Evolutionary conservation across 305 asterid species (phyloP).

Genomic region (Ajuga reptans): DNA sequence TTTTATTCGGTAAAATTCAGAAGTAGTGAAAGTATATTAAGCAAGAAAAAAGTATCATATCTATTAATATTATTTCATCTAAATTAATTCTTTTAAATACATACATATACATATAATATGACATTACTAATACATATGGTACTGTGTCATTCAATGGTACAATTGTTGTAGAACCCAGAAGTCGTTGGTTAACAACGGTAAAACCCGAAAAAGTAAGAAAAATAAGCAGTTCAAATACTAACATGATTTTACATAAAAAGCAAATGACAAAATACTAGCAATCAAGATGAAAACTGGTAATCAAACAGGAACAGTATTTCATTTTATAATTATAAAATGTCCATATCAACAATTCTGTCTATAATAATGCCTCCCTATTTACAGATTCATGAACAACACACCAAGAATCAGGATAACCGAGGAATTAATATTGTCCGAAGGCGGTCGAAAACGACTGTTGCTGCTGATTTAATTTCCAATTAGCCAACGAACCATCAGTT

Average conservation of each 20-base stretch:
- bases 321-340: constrained; percentile 18
- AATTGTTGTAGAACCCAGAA: neutral
- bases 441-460: constrained; percentile 32
- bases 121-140: too few species aligned
- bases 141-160: too few species aligned
- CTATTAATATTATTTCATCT: too few species aligned
- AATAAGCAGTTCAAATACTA: neutral
- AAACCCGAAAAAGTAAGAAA: constrained; percentile 3
- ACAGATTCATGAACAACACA: constrained; percentile 47
- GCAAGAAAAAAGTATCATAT: too few species aligned
- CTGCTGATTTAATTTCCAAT: constrained; percentile 38
- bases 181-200: constrained; percentile 13
- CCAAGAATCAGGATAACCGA: constrained; percentile 4
- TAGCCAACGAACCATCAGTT: constrained; percentile 19
- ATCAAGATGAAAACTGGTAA: constrained; percentile 6
- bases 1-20: neutral
- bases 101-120: too few species aligned
- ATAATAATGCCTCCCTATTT: constrained; percentile 32
- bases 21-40: neutral
- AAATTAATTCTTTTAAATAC: too few species aligned
- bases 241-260: constrained; percentile 18
- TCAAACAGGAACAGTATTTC: constrained; percentile 3
- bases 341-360: constrained; percentile 27
- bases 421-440: constrained; percentile 55
- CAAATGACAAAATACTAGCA: neutral